phyloP scores from a whole-genome alignment of 345 rosid species.

The Gossypium anomalum region DNA sequence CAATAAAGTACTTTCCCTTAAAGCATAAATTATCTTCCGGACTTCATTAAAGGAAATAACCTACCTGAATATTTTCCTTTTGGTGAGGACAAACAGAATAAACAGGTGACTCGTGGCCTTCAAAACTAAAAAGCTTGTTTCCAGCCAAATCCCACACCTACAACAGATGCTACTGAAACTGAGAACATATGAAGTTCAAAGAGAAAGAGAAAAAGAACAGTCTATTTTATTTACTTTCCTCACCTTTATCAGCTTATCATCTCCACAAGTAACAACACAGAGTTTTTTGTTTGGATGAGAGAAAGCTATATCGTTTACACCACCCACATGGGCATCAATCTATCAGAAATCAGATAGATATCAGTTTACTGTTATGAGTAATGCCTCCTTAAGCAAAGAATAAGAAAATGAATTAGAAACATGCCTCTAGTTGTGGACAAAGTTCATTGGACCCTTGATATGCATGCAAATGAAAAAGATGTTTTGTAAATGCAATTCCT shows the following conservation, averaged over 20 bases:
- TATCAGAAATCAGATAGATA: slow-evolving; percentile 25
- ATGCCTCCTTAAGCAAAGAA: slow-evolving; percentile 10
- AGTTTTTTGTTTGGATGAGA: slow-evolving; percentile 72
- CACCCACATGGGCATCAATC: slow-evolving; percentile 46
- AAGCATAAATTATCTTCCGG: background rate
- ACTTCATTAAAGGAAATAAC: background rate
- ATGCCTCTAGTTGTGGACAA: slow-evolving; percentile 54
- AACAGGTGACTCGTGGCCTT: slow-evolving; percentile 86
- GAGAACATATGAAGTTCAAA: background rate
- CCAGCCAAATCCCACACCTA: slow-evolving; percentile 88
- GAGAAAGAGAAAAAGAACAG: background rate
- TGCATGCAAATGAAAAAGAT: slow-evolving; percentile 62
- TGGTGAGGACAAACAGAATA: slow-evolving; percentile 88
- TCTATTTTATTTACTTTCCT: slow-evolving; percentile 1
- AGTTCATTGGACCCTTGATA: slow-evolving; percentile 49
- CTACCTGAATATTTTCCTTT: slow-evolving; percentile 82
- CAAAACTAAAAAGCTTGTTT: slow-evolving; percentile 56
- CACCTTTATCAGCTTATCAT: slow-evolving; percentile 84
- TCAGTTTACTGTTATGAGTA: slow-evolving; percentile 10
- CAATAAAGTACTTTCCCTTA: background rate
- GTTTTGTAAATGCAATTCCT: slow-evolving; percentile 72
- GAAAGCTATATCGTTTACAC: slow-evolving; percentile 69
- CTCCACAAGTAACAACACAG: slow-evolving; percentile 87
- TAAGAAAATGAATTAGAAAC: slow-evolving; percentile 15
- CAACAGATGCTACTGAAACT: slow-evolving; percentile 6